phyloP scores from a whole-genome alignment of 352 stramenopile genomes.

The Phytophthora pisi region DNA sequence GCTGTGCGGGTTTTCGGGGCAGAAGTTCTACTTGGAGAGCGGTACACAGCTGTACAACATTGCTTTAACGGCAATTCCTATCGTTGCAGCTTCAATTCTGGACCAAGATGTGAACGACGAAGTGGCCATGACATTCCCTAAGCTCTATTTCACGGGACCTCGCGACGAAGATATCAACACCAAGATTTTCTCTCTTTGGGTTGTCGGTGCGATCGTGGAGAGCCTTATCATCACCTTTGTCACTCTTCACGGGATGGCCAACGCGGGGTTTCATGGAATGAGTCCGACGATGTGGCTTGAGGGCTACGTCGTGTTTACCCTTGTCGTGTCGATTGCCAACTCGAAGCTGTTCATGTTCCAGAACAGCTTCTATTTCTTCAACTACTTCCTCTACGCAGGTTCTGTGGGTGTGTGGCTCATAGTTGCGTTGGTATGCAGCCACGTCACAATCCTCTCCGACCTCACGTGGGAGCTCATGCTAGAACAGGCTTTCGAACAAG shows the following conservation, averaged over 20 bases:
- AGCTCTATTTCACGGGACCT: slow-evolving; percentile 68
- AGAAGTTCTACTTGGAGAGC: slow-evolving; percentile 87
- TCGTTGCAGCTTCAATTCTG: slow-evolving; percentile 71
- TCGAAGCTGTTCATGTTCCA: slow-evolving; percentile 82
- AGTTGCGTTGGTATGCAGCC: slow-evolving; percentile 59
- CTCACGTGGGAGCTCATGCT: slow-evolving; percentile 78
- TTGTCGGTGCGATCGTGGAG: slow-evolving; percentile 72
- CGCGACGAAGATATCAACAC: slow-evolving; percentile 74
- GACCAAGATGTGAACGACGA: slow-evolving; percentile 76
- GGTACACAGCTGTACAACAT: slow-evolving; percentile 87
- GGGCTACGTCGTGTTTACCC: slow-evolving; percentile 81
- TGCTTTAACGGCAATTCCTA: slow-evolving; percentile 67
- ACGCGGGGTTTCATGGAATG: slow-evolving; percentile 38
- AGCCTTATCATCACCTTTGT: slow-evolving; percentile 77
- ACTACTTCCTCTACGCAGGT: slow-evolving; percentile 67
- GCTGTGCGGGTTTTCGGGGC: slow-evolving; percentile 74
- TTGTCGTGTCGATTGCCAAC: slow-evolving; percentile 81
- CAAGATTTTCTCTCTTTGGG: slow-evolving; percentile 68
- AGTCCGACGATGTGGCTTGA: slow-evolving; percentile 78
- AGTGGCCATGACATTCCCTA: slow-evolving; percentile 72
- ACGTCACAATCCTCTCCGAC: slow-evolving; percentile 62
- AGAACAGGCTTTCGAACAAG: slow-evolving; percentile 60
- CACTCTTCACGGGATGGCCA: slow-evolving; percentile 47
- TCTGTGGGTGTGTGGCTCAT: slow-evolving; percentile 72
- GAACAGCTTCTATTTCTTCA: slow-evolving; percentile 74